phyloP scores from a whole-genome alignment of 2,329 filamentous ascomycete genomes.

The Xylariaceae sp. region DNA sequence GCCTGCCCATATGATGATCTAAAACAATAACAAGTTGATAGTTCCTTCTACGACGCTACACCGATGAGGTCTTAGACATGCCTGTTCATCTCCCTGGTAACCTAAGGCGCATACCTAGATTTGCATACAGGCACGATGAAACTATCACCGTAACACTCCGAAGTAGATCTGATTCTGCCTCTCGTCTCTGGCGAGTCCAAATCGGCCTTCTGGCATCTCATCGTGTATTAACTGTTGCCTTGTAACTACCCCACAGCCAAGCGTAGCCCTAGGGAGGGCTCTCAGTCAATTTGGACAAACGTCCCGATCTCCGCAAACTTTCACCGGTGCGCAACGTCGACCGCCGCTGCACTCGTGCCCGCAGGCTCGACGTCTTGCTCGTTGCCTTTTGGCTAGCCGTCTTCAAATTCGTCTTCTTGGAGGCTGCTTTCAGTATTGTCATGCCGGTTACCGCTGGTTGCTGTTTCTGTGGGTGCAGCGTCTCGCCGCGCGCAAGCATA shows the following conservation, averaged over 20 bases:
- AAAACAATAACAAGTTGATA: too few relatives aligned
- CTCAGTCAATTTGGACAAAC: constrained; percentile 1
- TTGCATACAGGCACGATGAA: too few relatives aligned
- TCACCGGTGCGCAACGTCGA: not conserved
- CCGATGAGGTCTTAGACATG: too few relatives aligned
- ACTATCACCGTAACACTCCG: too few relatives aligned
- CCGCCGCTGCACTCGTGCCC: not conserved
- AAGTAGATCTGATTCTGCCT: too few relatives aligned
- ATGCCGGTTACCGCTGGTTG: not conserved
- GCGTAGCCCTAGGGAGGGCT: not conserved
- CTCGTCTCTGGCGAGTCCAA: too few relatives aligned
- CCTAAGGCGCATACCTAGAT: too few relatives aligned
- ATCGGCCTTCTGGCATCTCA: not conserved
- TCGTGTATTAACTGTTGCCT: not conserved
- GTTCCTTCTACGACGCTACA: too few relatives aligned
- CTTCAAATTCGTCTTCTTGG: not conserved
- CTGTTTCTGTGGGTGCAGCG: constrained; percentile 29
- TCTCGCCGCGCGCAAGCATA: constrained; percentile 33
- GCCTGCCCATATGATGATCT: too few relatives aligned
- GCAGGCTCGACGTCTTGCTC: not conserved
- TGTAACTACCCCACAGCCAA: not conserved
- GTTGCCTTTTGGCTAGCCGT: not conserved
- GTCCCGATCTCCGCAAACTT: constrained; percentile 14
- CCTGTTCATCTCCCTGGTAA: too few relatives aligned
- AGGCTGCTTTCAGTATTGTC: too few relatives aligned